phyloP scores from a whole-genome alignment of 371 early-diverging fungal genomes.

The Capillidium heterosporum region DNA sequence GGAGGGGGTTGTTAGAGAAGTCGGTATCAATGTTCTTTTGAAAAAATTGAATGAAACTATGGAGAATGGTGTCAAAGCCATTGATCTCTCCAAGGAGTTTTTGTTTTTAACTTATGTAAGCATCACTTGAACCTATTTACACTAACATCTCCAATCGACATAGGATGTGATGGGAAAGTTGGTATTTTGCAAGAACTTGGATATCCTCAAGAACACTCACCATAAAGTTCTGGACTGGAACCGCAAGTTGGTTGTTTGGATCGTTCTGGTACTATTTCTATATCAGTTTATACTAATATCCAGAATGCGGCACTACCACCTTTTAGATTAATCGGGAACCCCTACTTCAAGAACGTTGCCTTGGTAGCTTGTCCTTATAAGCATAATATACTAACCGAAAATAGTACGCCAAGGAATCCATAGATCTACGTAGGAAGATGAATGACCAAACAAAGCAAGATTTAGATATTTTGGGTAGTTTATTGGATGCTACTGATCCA shows the following conservation, averaged over 20 bases:
- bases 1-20: background rate
- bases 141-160: background rate
- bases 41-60: background rate
- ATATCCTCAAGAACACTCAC: background rate
- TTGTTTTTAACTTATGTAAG: background rate
- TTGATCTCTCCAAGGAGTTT: background rate
- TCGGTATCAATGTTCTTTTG: background rate
- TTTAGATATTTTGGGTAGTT: background rate
- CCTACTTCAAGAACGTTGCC: background rate
- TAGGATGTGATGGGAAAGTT: background rate
- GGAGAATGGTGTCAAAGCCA: too few species aligned
- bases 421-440: background rate
- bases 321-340: background rate
- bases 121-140: background rate
- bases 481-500: background rate
- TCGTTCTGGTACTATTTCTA: too few species aligned
- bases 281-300: too few species aligned
- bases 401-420: background rate
- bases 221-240: background rate
- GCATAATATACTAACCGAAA: background rate
- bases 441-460: background rate
- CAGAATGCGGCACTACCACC: background rate
- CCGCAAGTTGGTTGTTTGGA: background rate
- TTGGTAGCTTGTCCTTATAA: background rate
- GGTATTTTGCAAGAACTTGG: background rate